These are phyloP conservation scores for Microstegium vimineum DNA, from an alignment of 176 grass and related monocot species.

Conservation along the genomic window DNA sequence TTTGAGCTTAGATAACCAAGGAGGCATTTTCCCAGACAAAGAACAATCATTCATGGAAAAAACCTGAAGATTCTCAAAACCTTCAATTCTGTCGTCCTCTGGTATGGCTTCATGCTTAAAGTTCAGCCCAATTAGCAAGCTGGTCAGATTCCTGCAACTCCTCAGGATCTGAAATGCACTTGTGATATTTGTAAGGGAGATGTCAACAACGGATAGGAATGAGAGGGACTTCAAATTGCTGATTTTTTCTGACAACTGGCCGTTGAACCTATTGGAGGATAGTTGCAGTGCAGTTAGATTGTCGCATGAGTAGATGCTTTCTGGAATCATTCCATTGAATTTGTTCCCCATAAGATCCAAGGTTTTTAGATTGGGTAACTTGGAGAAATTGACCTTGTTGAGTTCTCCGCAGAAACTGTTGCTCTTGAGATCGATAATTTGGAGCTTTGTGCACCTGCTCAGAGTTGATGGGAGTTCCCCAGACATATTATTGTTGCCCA, in stretches of 20 bases:
- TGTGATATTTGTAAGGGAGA: slow-evolving; percentile 25
- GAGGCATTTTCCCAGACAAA: slow-evolving; percentile 36
- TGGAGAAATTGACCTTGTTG: slow-evolving; percentile 36
- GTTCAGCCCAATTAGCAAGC: slow-evolving; percentile 18
- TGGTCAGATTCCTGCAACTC: slow-evolving; percentile 25
- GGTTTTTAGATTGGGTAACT: slow-evolving; percentile 16
- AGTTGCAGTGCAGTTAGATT: slow-evolving; percentile 33
- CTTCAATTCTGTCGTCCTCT: neutral
- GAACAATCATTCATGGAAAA: slow-evolving; percentile 9
- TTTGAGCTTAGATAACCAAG: slow-evolving; percentile 31
- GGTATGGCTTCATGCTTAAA: slow-evolving; percentile 32
- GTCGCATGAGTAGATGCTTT: slow-evolving; percentile 51
- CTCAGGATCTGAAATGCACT: slow-evolving; percentile 34
- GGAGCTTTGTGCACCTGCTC: slow-evolving; percentile 27
- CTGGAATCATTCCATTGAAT: slow-evolving; percentile 36
- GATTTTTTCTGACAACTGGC: slow-evolving; percentile 26
- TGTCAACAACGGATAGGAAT: slow-evolving; percentile 30
- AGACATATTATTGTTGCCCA: slow-evolving; percentile 25
- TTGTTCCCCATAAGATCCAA: slow-evolving; percentile 36
- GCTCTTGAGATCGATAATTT: slow-evolving; percentile 31
- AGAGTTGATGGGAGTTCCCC: slow-evolving; percentile 36
- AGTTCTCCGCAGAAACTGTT: slow-evolving; percentile 38
- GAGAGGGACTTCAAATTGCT: slow-evolving; percentile 20
- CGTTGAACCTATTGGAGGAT: neutral
- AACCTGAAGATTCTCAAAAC: slow-evolving; percentile 45